phyloP scores from a whole-genome alignment of 345 rosid species.

The Salix caprea region DNA sequence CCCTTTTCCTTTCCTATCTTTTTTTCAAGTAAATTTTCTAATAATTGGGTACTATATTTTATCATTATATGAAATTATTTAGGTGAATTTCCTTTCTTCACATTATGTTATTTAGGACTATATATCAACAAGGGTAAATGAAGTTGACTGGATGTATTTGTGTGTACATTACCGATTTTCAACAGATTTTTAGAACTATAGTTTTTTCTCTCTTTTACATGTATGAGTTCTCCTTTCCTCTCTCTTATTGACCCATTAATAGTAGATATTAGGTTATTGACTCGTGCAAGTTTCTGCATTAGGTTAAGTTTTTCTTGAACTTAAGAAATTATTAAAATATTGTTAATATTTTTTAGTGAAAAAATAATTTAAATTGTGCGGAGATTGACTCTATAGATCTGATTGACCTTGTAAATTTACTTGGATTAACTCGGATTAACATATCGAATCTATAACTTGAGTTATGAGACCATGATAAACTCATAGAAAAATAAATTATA shows the following conservation, averaged over 20 bases:
- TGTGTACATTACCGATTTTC: not conserved
- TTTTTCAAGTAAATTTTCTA: not conserved
- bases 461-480: too few relatives aligned
- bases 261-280: not conserved
- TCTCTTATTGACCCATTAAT: not conserved
- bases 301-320: too few relatives aligned
- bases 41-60: not conserved
- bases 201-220: too few relatives aligned
- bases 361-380: too few relatives aligned
- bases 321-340: not conserved
- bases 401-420: too few relatives aligned
- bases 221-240: not conserved
- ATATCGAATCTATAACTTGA: too few relatives aligned
- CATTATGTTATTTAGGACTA: not conserved
- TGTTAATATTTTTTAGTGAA: too few relatives aligned
- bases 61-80: not conserved
- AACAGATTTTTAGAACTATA: not conserved
- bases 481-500: too few relatives aligned
- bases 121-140: not conserved
- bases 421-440: too few relatives aligned
- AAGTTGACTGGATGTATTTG: not conserved
- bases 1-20: not conserved
- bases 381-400: too few relatives aligned
- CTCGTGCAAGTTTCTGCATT: too few relatives aligned
- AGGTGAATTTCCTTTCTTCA: not conserved